These are phyloP conservation scores for Arthrinium phaeospermum DNA, from an alignment of 2,329 filamentous ascomycete genomes.

Conservation along the genomic window DNA sequence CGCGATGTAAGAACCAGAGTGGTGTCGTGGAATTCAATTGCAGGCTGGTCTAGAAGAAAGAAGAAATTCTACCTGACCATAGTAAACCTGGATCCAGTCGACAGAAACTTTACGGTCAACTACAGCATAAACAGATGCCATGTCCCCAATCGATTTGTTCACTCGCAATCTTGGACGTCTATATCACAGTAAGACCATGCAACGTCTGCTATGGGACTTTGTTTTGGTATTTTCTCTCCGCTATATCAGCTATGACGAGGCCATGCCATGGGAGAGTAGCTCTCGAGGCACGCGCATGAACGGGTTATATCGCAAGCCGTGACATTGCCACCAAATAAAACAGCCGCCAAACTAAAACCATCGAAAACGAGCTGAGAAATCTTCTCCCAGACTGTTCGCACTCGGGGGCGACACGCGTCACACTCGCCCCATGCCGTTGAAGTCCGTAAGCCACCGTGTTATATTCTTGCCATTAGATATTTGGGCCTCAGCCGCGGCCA, in stretches of 20 bases:
- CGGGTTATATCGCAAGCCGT: constrained; percentile 5
- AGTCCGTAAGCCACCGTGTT: neutral
- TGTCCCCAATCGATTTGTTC: neutral
- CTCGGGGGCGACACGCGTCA: neutral
- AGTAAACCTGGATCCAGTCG: no score
- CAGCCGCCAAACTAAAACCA: neutral
- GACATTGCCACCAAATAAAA: neutral
- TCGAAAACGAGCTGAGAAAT: neutral
- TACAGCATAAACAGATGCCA: neutral
- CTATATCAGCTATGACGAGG: neutral
- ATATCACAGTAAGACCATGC: neutral
- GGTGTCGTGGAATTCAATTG: neutral
- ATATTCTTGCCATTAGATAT: constrained; percentile 4
- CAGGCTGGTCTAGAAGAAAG: neutral
- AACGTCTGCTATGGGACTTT: neutral
- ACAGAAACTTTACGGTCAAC: neutral
- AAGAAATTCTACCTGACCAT: neutral
- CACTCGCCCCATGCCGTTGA: neutral
- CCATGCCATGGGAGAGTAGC: neutral
- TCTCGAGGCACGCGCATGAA: neutral
- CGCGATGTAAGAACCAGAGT: neutral
- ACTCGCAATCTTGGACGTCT: neutral
- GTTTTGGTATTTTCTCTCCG: neutral
- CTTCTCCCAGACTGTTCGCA: neutral
- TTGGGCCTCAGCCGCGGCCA: neutral